Percentiles rank a stretch among this genome's conserved stretches.
Evolutionary conservation across 2,329 filamentous ascomycete species (phyloP).

Genomic region (Claviceps digitariae): DNA sequence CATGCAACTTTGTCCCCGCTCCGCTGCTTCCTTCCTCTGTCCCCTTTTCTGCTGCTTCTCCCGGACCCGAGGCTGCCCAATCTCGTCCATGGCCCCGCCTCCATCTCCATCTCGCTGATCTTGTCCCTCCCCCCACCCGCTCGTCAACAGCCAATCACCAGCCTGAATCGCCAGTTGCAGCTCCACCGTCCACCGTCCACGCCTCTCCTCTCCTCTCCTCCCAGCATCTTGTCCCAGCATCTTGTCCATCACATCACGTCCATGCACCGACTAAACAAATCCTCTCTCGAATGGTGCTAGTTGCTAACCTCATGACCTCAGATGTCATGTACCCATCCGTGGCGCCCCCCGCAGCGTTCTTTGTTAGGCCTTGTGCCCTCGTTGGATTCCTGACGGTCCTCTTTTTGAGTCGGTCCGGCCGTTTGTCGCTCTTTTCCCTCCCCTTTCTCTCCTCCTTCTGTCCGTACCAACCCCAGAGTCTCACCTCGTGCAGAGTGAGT

Average conservation of each 20-base stretch:
- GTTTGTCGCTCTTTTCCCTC: background rate
- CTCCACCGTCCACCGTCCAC: no score
- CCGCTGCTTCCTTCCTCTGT: no score
- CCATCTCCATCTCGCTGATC: background rate
- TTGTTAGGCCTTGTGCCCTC: background rate
- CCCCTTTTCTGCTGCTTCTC: no score
- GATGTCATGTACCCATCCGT: background rate
- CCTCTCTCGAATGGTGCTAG: no score
- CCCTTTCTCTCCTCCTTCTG: background rate
- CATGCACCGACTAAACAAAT: no score
- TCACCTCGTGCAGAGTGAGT: background rate
- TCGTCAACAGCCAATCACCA: background rate
- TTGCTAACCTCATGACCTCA: no score
- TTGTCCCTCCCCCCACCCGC: background rate
- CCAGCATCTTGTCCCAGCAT: no score
- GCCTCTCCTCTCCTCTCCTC: no score
- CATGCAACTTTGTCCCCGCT: no score
- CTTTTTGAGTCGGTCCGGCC: background rate
- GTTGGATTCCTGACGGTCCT: background rate
- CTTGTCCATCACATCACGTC: no score
- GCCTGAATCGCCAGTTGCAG: no score
- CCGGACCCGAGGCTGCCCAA: background rate
- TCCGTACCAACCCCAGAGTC: background rate
- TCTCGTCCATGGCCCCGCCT: background rate
- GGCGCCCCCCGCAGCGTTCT: no score